Conservation (phyloP, 495 filamentous ascomycete species). For the Aspergillus affinis region DNA sequence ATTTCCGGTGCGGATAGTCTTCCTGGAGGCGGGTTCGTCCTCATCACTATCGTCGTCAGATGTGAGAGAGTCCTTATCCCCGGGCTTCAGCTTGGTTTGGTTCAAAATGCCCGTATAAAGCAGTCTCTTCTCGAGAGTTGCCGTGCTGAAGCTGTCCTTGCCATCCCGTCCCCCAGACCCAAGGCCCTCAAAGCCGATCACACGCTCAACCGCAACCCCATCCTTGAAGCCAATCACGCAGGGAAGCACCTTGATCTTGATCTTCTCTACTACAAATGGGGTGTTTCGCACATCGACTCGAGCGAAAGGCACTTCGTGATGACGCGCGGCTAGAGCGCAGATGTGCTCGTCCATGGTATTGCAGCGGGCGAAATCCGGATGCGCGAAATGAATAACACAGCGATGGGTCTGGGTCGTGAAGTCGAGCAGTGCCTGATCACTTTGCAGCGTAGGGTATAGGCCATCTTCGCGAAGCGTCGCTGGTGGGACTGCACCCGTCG, state of each 20-base stretch:
- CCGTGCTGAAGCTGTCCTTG: constrained; percentile 59
- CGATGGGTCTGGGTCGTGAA: constrained; percentile 64
- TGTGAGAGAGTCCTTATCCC: constrained; percentile 36
- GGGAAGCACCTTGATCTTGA: constrained; percentile 69
- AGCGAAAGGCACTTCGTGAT: constrained; percentile 69
- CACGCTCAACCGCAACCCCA: constrained; percentile 63
- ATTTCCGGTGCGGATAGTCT: constrained; percentile 51
- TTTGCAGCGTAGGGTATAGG: constrained; percentile 57
- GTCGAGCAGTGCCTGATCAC: constrained; percentile 67
- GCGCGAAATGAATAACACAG: constrained; percentile 74
- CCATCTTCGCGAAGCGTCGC: constrained; percentile 34
- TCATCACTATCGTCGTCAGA: constrained; percentile 33
- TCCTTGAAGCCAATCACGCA: constrained; percentile 75
- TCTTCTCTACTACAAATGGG: constrained; percentile 68
- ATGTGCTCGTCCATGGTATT: constrained; percentile 67
- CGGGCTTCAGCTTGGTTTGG: constrained; percentile 49
- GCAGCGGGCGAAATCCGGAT: constrained; percentile 73
- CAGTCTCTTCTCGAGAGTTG: constrained; percentile 63
- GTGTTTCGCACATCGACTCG: constrained; percentile 70
- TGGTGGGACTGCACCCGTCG: constrained; percentile 24
- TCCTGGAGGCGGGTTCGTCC: constrained; percentile 26
- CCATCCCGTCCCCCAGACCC: constrained; percentile 55
- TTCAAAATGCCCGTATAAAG: constrained; percentile 58
- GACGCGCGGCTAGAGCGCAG: constrained; percentile 57
- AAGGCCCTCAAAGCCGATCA: constrained; percentile 75